Conservation (phyloP, 306 rosid species). For the Echinosophora koreensis region DNA sequence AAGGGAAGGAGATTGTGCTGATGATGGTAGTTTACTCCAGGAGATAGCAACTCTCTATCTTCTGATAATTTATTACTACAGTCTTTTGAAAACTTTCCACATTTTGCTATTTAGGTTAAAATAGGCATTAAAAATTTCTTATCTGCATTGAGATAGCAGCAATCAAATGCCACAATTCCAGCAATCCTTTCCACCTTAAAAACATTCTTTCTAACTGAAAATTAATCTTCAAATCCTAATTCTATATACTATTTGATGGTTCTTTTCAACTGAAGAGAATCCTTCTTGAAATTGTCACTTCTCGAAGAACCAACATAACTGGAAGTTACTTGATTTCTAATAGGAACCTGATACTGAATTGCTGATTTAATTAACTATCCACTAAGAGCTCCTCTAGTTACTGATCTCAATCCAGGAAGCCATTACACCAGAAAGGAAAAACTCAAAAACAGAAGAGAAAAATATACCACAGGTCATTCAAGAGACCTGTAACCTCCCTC, state of each 20-base stretch:
- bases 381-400: background rate
- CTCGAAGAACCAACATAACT: background rate
- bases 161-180: background rate
- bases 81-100: no score
- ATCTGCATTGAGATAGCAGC: background rate
- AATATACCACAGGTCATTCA: background rate
- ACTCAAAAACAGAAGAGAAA: background rate
- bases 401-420: background rate
- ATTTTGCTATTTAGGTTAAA: background rate
- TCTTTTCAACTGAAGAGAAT: background rate
- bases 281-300: constrained; percentile 5
- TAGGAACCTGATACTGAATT: no score
- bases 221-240: background rate
- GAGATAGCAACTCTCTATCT: no score
- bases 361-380: background rate
- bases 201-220: background rate
- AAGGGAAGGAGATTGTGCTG: no score
- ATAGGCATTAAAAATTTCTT: background rate
- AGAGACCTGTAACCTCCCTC: background rate
- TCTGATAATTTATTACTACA: no score
- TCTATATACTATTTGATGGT: background rate
- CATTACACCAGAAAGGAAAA: background rate
- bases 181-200: background rate
- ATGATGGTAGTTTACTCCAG: no score
- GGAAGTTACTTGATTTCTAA: no score